Conservation (phyloP, 495 filamentous ascomycete genomes). For the Daldinia childiae region DNA sequence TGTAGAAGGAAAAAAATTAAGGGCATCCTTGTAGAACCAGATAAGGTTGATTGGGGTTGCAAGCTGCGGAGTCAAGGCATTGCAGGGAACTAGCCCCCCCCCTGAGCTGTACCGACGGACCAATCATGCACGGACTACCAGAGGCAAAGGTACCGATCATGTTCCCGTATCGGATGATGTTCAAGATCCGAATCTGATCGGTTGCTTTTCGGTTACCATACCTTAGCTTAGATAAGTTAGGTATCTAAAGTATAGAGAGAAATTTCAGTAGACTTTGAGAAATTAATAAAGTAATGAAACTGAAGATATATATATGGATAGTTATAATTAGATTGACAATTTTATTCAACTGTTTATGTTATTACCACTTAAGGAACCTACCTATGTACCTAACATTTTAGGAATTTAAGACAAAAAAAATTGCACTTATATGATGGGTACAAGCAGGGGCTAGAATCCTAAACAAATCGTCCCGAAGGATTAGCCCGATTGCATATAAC, state of each 20-base stretch:
- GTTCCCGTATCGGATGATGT: conserved; percentile 39
- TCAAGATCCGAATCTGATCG: conserved; percentile 37
- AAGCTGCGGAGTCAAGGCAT: conserved; percentile 18
- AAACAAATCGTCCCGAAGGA: conserved; percentile 27
- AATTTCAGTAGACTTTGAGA: too few relatives aligned
- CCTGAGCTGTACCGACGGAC: conserved; percentile 12
- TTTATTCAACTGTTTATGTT: too few relatives aligned
- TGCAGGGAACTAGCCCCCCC: conserved; percentile 7
- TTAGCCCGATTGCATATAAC: conserved; percentile 16
- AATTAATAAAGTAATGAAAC: too few relatives aligned
- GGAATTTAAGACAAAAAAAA: too few relatives aligned
- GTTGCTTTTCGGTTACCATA: not conserved
- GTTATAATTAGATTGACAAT: too few relatives aligned
- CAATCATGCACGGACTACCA: conserved; percentile 18
- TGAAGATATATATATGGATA: too few relatives aligned
- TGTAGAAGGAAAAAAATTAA: conserved; percentile 2
- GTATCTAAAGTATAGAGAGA: not conserved
- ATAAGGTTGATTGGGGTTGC: conserved; percentile 24
- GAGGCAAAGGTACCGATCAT: conserved; percentile 11
- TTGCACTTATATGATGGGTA: not conserved
- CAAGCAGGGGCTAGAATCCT: conserved; percentile 20
- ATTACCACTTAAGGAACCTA: too few relatives aligned
- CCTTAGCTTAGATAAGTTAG: not conserved
- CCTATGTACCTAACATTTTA: too few relatives aligned
- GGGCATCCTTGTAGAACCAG: conserved; percentile 3